phyloP scores from a whole-genome alignment of 768 basidiomycete species.

The Psilocybe azurescens region DNA sequence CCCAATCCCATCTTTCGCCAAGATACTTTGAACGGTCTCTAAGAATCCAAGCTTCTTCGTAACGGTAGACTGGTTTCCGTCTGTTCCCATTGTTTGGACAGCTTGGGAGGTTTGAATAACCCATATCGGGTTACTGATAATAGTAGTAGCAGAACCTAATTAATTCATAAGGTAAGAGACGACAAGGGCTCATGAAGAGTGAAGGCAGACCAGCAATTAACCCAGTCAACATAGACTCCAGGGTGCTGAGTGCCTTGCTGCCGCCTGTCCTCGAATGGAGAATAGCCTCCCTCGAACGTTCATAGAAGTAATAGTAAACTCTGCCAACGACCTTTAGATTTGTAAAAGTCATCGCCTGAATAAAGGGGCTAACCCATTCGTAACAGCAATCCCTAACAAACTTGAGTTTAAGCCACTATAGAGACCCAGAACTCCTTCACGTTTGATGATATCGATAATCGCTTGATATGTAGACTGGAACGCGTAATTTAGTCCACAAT shows the following conservation, averaged over 20 bases:
- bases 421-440: constrained; percentile 83
- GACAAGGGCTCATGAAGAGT: neutral
- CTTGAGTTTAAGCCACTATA: constrained; percentile 89
- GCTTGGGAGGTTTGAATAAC: constrained; percentile 93
- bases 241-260: constrained; percentile 74
- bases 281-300: constrained; percentile 64
- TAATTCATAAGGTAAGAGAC: constrained; percentile 2
- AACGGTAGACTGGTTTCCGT: constrained; percentile 30
- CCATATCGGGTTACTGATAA: constrained; percentile 96
- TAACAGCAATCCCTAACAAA: constrained; percentile 89
- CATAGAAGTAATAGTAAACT: constrained; percentile 94
- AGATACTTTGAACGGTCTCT: constrained; percentile 70
- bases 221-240: constrained; percentile 90
- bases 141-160: constrained; percentile 86
- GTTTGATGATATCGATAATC: constrained; percentile 75
- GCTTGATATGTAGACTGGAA: constrained; percentile 67
- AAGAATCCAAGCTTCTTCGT: constrained; percentile 60
- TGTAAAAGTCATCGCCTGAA: neutral
- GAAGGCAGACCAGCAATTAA: constrained; percentile 74
- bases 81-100: constrained; percentile 57
- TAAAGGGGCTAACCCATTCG: constrained; percentile 72
- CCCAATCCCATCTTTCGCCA: constrained; percentile 72
- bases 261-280: constrained; percentile 55
- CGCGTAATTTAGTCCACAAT: neutral
- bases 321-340: constrained; percentile 40